Evolutionary conservation across 2,329 filamentous ascomycete species (phyloP), one percentile per base, ranked within the genome.

Genomic region (Scedosporium aurantiacum): DNA sequence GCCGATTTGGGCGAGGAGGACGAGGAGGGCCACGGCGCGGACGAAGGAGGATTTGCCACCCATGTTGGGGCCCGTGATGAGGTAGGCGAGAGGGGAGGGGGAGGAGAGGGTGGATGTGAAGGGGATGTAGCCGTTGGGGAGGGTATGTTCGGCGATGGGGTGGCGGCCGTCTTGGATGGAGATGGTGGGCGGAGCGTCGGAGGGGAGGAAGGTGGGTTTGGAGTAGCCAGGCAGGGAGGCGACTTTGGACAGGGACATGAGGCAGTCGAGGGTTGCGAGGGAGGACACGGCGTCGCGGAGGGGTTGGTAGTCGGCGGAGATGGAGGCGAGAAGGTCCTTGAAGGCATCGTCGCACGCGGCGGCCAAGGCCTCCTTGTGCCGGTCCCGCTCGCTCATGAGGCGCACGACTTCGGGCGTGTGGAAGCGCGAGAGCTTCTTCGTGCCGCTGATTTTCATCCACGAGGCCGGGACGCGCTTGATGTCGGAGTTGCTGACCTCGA

Each of bases 41-140:
- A 99, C 93, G 72, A 96, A 99, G 62, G 89, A 94, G n/a, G 91
- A 96, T 71, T 99, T 99, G 62, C 94, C 94, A 68, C 94, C 94
- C 94, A 99, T 99, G 76, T 99, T 99, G 32, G 94, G 94, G 0
- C 94, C 94, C 0, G 94, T 99, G 68, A 99, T 87, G 61, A 97
- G 86, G 66, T 97, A 83, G 2, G 91, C 90, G 5, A 89, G 82
- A 0, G 85, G 82, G 2, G 60, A 23, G 5, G 62, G 56, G 0
- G 78, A 71, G 1, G 84, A 81, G 56, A 97, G 82, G 2, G 82
- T 76, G 10, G 91, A 88, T 68, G 88, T 84, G 74, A 99, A 99
- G 56, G 94, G 93, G 62, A 99, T 96, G 74, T 97, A 99, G 59
- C 85, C 81, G 66, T 89, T 85, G 3, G 93, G 82, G 5, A 97